Base-by-base conservation (phyloP, 306 rosid species). In the Psophocarpus tetragonolobus region DNA sequence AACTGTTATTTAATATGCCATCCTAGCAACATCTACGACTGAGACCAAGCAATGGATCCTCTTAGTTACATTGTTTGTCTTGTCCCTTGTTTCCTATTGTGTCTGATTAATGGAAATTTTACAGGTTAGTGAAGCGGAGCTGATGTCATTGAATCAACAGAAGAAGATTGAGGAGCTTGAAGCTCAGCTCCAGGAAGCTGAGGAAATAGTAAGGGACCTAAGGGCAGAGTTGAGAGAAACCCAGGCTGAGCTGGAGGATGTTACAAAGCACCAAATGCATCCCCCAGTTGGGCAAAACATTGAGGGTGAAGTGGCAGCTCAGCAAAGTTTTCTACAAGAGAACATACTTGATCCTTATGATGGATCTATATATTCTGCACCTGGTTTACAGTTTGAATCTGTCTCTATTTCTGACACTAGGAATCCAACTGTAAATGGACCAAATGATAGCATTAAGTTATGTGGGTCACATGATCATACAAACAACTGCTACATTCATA, bases 151-250 rank as follows among this genome's bases (percentile, higher is more conserved):
- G 76, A 84, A 65, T 68, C 97, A 88, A 60, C 87, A 84, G 73
- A 80, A 80, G 76, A 93, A 93, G 81, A 89, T 89, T 39, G 98
- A 91, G 6, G 95, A 87, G 75, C 97, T 92, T 48, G 97, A 92
- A 89, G 96, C 96, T 12, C 97, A 92, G 84, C 97, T 92, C 47
- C 88, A 85, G 69, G 93, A 91, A 88, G 98, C 97, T 5, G 97
- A 88, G 92, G 93, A 88, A 45, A 91, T 89, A 81, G 93, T 91
- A 61, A 85, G 89, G 71, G 91, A 93, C 74, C 90, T 93, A 18
- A 88, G 98, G 76, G 96, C 41, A 50, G 96, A 93, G 79, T 82
- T 91, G 83, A 85, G 90, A 74, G 92, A 82, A 83, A 88, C 85
- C 27, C 92, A 86, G 77, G 89, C 73, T 75, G 88, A 80, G 83